A percentile compares a stretch with the other conserved stretches of the same genome.
Conservation (phyloP, 2,329 filamentous ascomycete species). For the Diaporthe aspalathi region DNA sequence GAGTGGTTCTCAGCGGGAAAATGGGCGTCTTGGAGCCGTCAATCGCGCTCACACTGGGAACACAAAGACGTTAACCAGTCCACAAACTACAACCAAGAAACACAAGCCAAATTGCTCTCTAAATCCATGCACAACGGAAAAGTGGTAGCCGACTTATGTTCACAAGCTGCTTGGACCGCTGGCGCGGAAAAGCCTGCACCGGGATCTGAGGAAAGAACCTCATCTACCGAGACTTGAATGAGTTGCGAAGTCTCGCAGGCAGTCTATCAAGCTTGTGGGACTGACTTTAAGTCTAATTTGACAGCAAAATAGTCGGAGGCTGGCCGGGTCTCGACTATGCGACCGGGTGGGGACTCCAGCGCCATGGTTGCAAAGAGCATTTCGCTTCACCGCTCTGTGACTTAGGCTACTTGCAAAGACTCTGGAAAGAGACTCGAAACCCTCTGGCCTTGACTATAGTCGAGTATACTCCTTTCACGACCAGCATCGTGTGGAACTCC, state of each 20-base stretch:
- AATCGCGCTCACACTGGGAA: background rate
- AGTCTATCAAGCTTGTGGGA: background rate
- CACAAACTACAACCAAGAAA: background rate
- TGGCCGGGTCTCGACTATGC: constrained; percentile 27
- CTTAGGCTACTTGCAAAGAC: constrained; percentile 19
- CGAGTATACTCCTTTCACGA: background rate
- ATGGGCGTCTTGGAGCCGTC: background rate
- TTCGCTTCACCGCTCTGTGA: constrained; percentile 26
- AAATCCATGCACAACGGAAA: background rate
- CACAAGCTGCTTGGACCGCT: constrained; percentile 11
- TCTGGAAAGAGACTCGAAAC: constrained; percentile 4
- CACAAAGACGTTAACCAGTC: background rate
- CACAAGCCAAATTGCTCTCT: background rate
- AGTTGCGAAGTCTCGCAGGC: constrained; percentile 7
- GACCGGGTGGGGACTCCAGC: constrained; percentile 27
- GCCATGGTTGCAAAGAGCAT: constrained; percentile 30
- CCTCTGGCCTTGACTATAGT: constrained; percentile 4
- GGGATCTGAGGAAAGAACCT: background rate
- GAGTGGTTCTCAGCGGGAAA: background rate
- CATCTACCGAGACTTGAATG: background rate
- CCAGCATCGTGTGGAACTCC: background rate
- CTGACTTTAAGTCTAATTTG: background rate
- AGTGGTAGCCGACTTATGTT: background rate
- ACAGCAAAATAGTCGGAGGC: constrained; percentile 3
- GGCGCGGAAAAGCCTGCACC: background rate